phyloP scores from a whole-genome alignment of 2,329 filamentous ascomycete species.

The Orbilia oligospora region DNA sequence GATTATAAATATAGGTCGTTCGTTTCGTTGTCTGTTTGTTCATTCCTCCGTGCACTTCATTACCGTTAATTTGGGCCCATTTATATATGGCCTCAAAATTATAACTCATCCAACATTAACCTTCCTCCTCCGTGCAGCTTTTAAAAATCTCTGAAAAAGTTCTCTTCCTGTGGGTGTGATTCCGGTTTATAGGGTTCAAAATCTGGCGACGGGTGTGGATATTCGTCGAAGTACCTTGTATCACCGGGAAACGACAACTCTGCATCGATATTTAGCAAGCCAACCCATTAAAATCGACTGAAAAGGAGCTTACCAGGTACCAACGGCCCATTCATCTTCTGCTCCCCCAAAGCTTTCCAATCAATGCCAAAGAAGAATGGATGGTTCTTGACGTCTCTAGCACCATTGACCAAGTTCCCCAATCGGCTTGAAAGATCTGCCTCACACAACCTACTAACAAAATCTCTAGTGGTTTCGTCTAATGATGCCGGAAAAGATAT shows the following conservation, averaged over 20 bases:
- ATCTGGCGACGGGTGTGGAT: slow-evolving; percentile 77
- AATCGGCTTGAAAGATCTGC: slow-evolving; percentile 83
- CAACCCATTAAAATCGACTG: background rate
- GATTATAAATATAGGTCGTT: background rate
- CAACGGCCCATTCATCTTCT: slow-evolving; percentile 68
- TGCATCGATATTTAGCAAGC: slow-evolving; percentile 71
- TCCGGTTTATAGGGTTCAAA: slow-evolving; percentile 71
- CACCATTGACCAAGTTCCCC: slow-evolving; percentile 83
- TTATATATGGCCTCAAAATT: background rate
- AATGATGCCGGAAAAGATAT: slow-evolving; percentile 79
- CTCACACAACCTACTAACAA: slow-evolving; percentile 82
- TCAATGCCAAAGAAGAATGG: slow-evolving; percentile 81
- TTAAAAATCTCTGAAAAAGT: slow-evolving; percentile 80
- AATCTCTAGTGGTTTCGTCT: slow-evolving; percentile 77
- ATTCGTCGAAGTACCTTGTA: slow-evolving; percentile 84
- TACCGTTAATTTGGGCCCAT: slow-evolving; percentile 2
- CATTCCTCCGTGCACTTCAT: slow-evolving; percentile 8
- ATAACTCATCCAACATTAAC: background rate
- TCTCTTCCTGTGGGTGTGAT: slow-evolving; percentile 78
- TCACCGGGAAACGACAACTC: slow-evolving; percentile 80
- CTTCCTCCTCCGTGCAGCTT: background rate
- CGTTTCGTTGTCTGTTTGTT: background rate
- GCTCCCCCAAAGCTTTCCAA: slow-evolving; percentile 80
- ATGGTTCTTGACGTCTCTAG: slow-evolving; percentile 79
- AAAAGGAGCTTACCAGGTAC: slow-evolving; percentile 68